phyloP scores from a whole-genome alignment of 768 basidiomycete species.

The Serendipita sp. region DNA sequence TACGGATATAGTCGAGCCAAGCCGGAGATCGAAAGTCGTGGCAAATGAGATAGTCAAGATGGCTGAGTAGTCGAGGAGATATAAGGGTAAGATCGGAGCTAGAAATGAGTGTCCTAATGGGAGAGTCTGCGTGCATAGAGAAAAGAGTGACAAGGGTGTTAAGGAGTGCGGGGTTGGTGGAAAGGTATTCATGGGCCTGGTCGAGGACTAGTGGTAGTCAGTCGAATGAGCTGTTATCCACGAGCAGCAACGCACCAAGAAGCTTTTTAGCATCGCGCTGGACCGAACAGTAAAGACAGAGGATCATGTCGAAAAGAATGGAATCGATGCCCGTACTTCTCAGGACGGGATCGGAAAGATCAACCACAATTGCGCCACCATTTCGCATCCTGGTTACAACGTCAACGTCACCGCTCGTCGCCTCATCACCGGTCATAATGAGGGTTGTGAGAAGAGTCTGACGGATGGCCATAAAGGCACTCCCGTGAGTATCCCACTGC shows the following conservation, averaged over 20 bases:
- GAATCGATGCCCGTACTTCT: not conserved
- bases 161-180: not conserved
- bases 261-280: not conserved
- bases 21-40: not conserved
- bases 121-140: conserved; percentile 2
- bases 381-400: not conserved
- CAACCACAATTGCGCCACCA: not conserved
- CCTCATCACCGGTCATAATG: not conserved
- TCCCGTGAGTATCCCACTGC: conserved; percentile 1
- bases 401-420: not conserved
- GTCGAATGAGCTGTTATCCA: not conserved
- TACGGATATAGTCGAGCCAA: not conserved
- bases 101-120: conserved; percentile 4
- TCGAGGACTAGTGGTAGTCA: not conserved
- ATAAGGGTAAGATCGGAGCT: not conserved
- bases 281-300: conserved; percentile 1
- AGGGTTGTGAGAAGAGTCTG: not conserved
- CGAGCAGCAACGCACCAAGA: not conserved
- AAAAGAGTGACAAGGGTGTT: conserved; percentile 4
- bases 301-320: conserved; percentile 4
- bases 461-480: conserved; percentile 4
- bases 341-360: not conserved
- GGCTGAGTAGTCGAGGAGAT: not conserved
- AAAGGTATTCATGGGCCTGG: not conserved
- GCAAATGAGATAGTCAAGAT: conserved; percentile 3